These are phyloP conservation scores for Coemansia sp. DNA, from an alignment of 192 early-diverging fungal genomes.

Conservation along the genomic window DNA sequence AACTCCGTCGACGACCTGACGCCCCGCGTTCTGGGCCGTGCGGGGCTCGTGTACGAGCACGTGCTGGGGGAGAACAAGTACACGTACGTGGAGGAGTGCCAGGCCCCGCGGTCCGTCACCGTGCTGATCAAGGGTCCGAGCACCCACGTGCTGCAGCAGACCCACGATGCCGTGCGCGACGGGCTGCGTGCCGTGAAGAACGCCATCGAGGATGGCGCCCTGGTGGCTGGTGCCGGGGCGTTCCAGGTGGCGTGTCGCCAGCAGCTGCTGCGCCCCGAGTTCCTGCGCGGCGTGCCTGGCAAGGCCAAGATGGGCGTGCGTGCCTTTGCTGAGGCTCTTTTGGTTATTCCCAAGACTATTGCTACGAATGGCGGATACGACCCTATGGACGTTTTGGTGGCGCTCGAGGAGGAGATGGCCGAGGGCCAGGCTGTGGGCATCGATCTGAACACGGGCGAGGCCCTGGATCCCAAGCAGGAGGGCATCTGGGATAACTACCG, in stretches of 20 bases:
- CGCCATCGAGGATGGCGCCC: conserved; percentile 87
- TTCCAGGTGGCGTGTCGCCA: conserved; percentile 89
- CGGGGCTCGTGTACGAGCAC: conserved; percentile 95
- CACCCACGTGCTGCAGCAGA: conserved; percentile 88
- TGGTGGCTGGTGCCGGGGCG: conserved; percentile 94
- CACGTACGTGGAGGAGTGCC: conserved; percentile 97
- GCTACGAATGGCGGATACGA: conserved; percentile 96
- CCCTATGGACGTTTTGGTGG: conserved; percentile 93
- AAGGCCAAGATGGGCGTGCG: conserved; percentile 95
- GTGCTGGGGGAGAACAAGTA: conserved; percentile 98
- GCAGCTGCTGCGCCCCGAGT: conserved; percentile 77
- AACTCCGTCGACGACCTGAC: conserved; percentile 98
- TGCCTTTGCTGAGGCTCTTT: conserved; percentile 94
- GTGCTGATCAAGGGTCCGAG: conserved; percentile 96
- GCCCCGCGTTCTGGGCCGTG: conserved; percentile 80
- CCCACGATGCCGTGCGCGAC: conserved; percentile 97
- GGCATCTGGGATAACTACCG: conserved; percentile 99
- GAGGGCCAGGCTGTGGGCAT: conserved; percentile 92
- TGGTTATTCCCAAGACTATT: conserved; percentile 96
- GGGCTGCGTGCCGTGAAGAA: conserved; percentile 98
- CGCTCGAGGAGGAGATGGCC: conserved; percentile 87
- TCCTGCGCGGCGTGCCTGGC: conserved; percentile 87
- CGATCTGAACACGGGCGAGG: conserved; percentile 92
- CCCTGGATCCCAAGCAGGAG: conserved; percentile 85
- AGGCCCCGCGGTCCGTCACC: conserved; percentile 87